Evolutionary conservation across 345 rosid genomes (phyloP).

Genomic region (Eucalyptus pauciflora): DNA sequence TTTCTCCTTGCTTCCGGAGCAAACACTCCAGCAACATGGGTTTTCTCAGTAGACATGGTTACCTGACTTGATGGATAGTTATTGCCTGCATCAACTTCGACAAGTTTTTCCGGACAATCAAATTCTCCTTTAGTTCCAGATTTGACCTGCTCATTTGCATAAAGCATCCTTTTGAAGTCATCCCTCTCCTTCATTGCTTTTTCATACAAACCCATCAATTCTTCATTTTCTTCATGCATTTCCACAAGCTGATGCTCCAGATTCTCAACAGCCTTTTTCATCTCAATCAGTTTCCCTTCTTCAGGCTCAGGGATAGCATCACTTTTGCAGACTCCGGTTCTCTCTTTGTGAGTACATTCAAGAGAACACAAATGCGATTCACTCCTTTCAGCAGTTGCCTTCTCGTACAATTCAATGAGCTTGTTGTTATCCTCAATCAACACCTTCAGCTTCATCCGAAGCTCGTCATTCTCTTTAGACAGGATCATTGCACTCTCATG

Average conservation of each 20-base stretch:
- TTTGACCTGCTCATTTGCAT: constrained; percentile 15
- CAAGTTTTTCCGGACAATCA: constrained; percentile 43
- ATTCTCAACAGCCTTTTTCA: constrained; percentile 29
- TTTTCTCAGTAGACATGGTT: neutral
- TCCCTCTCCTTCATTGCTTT: constrained; percentile 94
- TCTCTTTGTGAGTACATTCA: constrained; percentile 6
- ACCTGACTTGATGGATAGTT: neutral
- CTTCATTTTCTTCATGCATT: constrained; percentile 91
- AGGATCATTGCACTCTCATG: constrained; percentile 57
- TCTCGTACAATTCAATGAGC: constrained; percentile 81
- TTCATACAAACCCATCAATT: constrained; percentile 74
- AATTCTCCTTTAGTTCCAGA: constrained; percentile 9
- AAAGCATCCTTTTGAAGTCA: constrained; percentile 57
- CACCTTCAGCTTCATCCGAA: constrained; percentile 46
- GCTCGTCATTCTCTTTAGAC: constrained; percentile 59
- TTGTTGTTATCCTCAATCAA: constrained; percentile 77
- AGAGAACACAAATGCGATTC: neutral
- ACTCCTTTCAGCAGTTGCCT: constrained; percentile 51
- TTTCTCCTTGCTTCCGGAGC: neutral
- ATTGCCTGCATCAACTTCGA: constrained; percentile 39
- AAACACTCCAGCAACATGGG: neutral
- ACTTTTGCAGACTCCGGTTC: neutral
- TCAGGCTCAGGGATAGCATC: constrained; percentile 1
- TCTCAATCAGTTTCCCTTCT: constrained; percentile 23
- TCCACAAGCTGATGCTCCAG: constrained; percentile 66